A percentile compares a stretch with the other conserved stretches of the same genome.
Conservation (phyloP, 768 basidiomycete species). For the Clavulina sp. region DNA sequence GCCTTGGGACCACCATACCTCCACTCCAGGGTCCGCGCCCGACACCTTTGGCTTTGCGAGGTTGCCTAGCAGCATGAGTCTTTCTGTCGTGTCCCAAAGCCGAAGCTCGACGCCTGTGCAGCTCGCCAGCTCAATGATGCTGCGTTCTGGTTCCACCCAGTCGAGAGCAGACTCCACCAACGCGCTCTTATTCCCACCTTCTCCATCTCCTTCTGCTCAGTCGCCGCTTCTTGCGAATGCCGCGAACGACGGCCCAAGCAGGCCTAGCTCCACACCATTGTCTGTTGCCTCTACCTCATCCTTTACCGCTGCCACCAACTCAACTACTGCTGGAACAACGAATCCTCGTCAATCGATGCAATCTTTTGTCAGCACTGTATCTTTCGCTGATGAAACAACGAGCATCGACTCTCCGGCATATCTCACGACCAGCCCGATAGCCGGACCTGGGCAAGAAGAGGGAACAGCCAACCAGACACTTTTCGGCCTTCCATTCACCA, state of each 20-base stretch:
- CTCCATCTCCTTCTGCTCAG: background rate
- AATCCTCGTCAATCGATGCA: background rate
- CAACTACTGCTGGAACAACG: background rate
- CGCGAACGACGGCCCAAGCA: no score
- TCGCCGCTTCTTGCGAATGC: no score
- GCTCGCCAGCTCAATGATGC: background rate
- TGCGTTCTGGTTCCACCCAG: no score
- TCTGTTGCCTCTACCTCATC: background rate
- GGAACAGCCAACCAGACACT: background rate
- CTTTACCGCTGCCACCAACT: background rate
- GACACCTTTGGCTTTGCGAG: background rate
- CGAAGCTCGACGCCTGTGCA: background rate
- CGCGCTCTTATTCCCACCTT: background rate
- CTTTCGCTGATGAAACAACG: background rate
- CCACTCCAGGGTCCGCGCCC: background rate
- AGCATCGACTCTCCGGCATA: background rate
- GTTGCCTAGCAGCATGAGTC: no score
- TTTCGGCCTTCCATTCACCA: constrained; percentile 16
- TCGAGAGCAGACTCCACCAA: no score
- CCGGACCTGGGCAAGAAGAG: no score
- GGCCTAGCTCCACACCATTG: no score
- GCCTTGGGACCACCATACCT: constrained; percentile 1
- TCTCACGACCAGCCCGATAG: no score
- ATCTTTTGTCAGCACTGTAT: background rate
- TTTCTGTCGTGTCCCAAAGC: background rate